phyloP scores from a whole-genome alignment of 805 yeast species.

The Vanderwaltozyma polyspora region DNA sequence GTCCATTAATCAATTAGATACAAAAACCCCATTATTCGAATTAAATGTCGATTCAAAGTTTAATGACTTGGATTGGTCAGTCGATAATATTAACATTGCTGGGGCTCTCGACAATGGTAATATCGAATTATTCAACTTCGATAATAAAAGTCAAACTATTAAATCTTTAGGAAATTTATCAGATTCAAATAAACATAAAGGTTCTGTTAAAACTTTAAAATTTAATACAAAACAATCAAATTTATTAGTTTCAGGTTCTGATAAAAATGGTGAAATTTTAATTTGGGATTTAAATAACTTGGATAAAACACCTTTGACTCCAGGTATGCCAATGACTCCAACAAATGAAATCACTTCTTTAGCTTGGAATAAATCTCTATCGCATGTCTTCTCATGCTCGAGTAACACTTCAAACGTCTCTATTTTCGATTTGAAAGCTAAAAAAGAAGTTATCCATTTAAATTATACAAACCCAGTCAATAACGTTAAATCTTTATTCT shows the following conservation, averaged over 20 bases:
- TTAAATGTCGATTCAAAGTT: constrained; percentile 49
- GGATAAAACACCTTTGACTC: constrained; percentile 37
- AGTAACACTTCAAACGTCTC: constrained; percentile 72
- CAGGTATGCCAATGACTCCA: constrained; percentile 73
- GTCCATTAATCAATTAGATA: constrained; percentile 42
- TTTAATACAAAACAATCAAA: constrained; percentile 68
- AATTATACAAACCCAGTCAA: constrained; percentile 47
- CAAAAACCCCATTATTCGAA: constrained; percentile 32
- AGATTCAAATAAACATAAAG: constrained; percentile 48
- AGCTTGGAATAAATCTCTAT: constrained; percentile 77
- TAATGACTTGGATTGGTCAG: constrained; percentile 78
- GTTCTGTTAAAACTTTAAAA: constrained; percentile 58
- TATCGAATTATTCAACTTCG: constrained; percentile 56
- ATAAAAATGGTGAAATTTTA: constrained; percentile 67
- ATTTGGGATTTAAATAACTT: constrained; percentile 75
- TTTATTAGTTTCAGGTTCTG: constrained; percentile 76
- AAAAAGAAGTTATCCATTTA: constrained; percentile 80
- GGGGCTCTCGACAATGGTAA: constrained; percentile 84
- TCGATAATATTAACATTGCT: constrained; percentile 53
- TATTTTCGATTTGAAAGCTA: constrained; percentile 85
- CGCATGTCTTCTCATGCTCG: constrained; percentile 84
- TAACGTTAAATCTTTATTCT: constrained; percentile 51
- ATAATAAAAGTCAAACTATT: constrained; percentile 35
- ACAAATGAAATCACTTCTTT: constrained; percentile 70
- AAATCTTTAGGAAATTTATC: constrained; percentile 41